These are phyloP conservation scores for Phytopythium montanum DNA, from an alignment of 352 stramenopile genomes.

Conservation along the genomic window DNA sequence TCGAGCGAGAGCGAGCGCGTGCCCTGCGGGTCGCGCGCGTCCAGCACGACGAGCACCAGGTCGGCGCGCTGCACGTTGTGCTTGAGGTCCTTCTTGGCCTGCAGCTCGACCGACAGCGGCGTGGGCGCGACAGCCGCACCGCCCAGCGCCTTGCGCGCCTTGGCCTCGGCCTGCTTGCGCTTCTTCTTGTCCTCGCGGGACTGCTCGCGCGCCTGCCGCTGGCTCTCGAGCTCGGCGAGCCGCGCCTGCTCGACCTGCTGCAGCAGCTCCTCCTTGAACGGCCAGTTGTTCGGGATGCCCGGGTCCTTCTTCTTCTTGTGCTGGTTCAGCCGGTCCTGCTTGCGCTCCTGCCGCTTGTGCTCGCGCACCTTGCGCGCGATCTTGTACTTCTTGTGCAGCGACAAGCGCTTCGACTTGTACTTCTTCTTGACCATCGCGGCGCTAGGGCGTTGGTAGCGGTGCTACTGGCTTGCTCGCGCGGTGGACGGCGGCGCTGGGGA, in stretches of 20 bases:
- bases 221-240: constrained; percentile 64
- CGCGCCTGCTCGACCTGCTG: constrained; percentile 77
- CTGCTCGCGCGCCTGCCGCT: constrained; percentile 56
- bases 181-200: constrained; percentile 71
- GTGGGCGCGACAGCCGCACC: constrained; percentile 29
- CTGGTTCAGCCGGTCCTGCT: constrained; percentile 85
- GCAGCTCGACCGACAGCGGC: constrained; percentile 67
- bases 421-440: constrained; percentile 99
- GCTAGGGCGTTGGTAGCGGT: not conserved
- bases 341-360: constrained; percentile 94
- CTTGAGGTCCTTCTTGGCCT: constrained; percentile 80
- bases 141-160: constrained; percentile 25
- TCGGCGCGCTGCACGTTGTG: constrained; percentile 58
- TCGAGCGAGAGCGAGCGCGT: constrained; percentile 93
- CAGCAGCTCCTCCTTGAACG: constrained; percentile 96
- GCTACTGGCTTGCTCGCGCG: constrained; percentile 1
- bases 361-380: constrained; percentile 90
- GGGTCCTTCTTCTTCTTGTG: constrained; percentile 96
- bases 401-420: constrained; percentile 95
- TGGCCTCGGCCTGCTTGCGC: constrained; percentile 34
- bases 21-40: constrained; percentile 97
- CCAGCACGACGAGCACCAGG: constrained; percentile 89
- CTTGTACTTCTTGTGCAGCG: constrained; percentile 99
- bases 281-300: constrained; percentile 98
- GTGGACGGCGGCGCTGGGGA: too few relatives aligned